These are phyloP conservation scores for Claviceps quebecensis DNA, from an alignment of 2,329 filamentous ascomycete genomes.

Conservation along the genomic window DNA sequence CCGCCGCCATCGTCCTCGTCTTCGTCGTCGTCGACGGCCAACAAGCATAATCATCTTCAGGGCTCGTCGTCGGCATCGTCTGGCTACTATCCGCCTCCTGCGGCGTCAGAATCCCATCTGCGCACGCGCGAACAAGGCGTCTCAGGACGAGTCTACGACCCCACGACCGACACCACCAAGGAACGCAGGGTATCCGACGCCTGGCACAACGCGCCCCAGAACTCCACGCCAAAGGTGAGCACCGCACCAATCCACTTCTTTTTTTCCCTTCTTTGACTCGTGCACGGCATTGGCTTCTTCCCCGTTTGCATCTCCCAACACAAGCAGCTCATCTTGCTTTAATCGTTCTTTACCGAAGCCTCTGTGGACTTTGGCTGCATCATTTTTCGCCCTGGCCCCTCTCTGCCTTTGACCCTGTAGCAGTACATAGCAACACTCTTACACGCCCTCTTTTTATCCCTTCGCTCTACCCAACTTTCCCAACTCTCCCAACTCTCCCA, in stretches of 20 bases:
- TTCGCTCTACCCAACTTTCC: too few relatives aligned
- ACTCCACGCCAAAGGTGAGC: conserved; percentile 34
- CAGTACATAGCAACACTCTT: neutral
- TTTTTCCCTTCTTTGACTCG: conserved; percentile 9
- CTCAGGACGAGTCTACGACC: conserved; percentile 38
- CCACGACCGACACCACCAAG: conserved; percentile 34
- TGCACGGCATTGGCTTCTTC: conserved; percentile 1
- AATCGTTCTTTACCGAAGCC: neutral
- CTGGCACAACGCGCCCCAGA: conserved; percentile 31
- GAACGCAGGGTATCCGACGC: conserved; percentile 34
- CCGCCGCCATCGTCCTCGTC: conserved; percentile 14
- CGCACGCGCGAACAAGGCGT: conserved; percentile 25
- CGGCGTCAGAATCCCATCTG: conserved; percentile 11
- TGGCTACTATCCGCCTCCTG: conserved; percentile 4
- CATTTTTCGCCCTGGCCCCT: neutral
- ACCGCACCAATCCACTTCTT: conserved; percentile 16
- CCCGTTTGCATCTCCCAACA: conserved; percentile 9
- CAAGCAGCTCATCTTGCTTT: conserved; percentile 4
- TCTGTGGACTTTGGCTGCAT: neutral
- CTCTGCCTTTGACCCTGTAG: neutral
- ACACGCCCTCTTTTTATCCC: neutral
- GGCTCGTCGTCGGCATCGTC: conserved; percentile 15
- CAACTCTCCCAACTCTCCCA: neutral
- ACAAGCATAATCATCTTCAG: conserved; percentile 12
- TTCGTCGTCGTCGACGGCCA: conserved; percentile 11